Percentiles rank a stretch among this genome's conserved stretches.
These are phyloP conservation scores for Colletotrichum sp. DNA, from an alignment of 2,329 filamentous ascomycete species.

Conservation along the genomic window DNA sequence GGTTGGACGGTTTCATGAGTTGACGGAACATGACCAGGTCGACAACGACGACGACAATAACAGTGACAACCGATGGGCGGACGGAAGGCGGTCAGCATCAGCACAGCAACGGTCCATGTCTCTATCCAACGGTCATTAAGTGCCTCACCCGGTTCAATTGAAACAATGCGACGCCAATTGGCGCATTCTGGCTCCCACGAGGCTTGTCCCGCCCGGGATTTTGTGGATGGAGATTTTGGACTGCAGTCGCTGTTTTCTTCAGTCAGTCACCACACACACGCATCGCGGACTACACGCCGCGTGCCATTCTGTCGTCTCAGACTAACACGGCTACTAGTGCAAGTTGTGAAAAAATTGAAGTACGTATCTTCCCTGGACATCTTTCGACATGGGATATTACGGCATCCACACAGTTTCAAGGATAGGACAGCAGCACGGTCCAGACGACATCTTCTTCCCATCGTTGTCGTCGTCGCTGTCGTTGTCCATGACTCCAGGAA, in stretches of 20 bases:
- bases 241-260: neutral
- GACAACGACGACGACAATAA: neutral
- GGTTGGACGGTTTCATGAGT: neutral
- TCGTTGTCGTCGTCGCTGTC: neutral
- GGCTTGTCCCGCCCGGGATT: neutral
- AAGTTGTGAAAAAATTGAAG: neutral
- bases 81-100: conserved; percentile 12
- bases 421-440: neutral
- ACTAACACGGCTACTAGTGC: neutral
- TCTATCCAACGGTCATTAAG: conserved; percentile 7
- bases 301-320: neutral
- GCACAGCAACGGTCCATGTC: conserved; percentile 7
- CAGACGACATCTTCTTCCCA: neutral
- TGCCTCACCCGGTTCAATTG: conserved; percentile 8
- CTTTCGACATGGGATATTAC: neutral
- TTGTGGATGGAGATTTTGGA: neutral
- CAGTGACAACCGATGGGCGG: neutral
- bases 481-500: conserved; percentile 6
- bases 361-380: conserved; percentile 7
- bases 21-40: neutral
- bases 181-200: neutral
- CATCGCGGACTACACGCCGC: neutral
- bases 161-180: neutral
- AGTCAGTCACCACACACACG: neutral
- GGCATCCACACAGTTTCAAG: conserved; percentile 9